A percentile compares a stretch with the other conserved stretches of the same genome.
Evolutionary conservation across 176 grass and related monocot species (phyloP).

Genomic region (Oryza brachyantha): DNA sequence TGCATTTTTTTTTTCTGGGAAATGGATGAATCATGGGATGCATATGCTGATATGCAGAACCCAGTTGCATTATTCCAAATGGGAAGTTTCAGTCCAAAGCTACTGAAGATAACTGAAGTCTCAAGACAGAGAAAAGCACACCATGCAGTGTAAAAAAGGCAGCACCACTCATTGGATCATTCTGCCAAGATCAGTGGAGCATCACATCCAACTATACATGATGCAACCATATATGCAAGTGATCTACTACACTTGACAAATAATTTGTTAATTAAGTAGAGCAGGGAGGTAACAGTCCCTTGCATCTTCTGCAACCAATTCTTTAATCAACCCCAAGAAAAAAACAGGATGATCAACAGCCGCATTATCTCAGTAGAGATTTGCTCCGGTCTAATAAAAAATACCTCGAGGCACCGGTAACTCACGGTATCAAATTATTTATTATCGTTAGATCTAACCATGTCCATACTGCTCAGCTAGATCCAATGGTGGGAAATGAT

Average conservation of each 20-base stretch:
- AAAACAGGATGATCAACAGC: background rate
- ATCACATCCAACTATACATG: conserved; percentile 1
- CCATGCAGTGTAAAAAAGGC: background rate
- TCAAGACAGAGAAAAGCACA: background rate
- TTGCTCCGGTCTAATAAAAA: too few species aligned
- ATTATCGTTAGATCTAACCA: too few species aligned
- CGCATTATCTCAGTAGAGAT: background rate
- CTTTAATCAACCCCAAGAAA: background rate
- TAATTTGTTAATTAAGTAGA: background rate
- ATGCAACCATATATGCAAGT: background rate
- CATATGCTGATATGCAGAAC: too few species aligned
- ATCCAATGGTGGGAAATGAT: too few species aligned
- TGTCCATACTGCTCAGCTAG: too few species aligned
- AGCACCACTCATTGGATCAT: background rate
- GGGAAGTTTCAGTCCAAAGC: background rate
- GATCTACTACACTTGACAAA: background rate
- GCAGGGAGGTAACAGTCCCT: background rate
- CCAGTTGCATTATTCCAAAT: background rate
- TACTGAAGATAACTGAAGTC: background rate
- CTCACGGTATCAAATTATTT: too few species aligned
- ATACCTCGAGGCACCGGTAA: too few species aligned
- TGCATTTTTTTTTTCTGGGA: background rate
- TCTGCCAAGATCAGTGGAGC: background rate
- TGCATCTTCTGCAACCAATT: conserved; percentile 24
- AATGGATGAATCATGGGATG: background rate